phyloP scores from a whole-genome alignment of 768 basidiomycete genomes.

The Boletellus sp. region DNA sequence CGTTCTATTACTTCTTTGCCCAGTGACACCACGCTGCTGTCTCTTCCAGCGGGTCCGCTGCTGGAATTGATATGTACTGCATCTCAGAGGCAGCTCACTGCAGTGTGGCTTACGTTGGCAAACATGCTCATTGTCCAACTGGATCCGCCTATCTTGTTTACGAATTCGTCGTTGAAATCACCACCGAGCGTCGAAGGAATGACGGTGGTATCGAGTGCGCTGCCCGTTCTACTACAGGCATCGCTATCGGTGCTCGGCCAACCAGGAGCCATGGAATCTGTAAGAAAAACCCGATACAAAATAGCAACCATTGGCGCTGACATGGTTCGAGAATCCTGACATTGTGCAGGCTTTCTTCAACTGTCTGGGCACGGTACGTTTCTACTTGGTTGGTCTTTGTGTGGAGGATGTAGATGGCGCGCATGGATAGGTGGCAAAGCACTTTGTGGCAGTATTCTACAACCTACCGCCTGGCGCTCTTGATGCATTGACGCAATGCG shows the following conservation, averaged over 20 bases:
- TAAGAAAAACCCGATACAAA: slow-evolving; percentile 34
- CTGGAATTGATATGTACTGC: slow-evolving; percentile 76
- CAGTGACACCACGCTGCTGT: slow-evolving; percentile 70
- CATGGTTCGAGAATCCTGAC: slow-evolving; percentile 70
- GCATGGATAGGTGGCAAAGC: slow-evolving; percentile 42
- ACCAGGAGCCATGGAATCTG: slow-evolving; percentile 66
- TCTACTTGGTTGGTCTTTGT: not conserved
- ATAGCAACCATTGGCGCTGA: slow-evolving; percentile 6
- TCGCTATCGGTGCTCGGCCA: slow-evolving; percentile 51
- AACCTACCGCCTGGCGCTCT: slow-evolving; percentile 60
- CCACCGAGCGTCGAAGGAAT: slow-evolving; percentile 55
- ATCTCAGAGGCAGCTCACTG: slow-evolving; percentile 66
- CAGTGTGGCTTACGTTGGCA: slow-evolving; percentile 81
- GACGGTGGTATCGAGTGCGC: slow-evolving; percentile 48
- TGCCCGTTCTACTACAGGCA: slow-evolving; percentile 58
- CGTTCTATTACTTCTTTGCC: slow-evolving; percentile 84
- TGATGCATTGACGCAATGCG: slow-evolving; percentile 66
- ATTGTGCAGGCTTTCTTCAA: slow-evolving; percentile 87
- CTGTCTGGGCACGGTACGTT: slow-evolving; percentile 69
- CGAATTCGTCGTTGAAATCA: slow-evolving; percentile 41
- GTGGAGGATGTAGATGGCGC: not conserved
- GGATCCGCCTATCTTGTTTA: slow-evolving; percentile 58
- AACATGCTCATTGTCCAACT: slow-evolving; percentile 79
- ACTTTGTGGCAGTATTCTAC: slow-evolving; percentile 60
- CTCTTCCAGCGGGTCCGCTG: slow-evolving; percentile 77